Conservation (phyloP, 2,329 filamentous ascomycete species). For the Clarireedia hainanense region DNA sequence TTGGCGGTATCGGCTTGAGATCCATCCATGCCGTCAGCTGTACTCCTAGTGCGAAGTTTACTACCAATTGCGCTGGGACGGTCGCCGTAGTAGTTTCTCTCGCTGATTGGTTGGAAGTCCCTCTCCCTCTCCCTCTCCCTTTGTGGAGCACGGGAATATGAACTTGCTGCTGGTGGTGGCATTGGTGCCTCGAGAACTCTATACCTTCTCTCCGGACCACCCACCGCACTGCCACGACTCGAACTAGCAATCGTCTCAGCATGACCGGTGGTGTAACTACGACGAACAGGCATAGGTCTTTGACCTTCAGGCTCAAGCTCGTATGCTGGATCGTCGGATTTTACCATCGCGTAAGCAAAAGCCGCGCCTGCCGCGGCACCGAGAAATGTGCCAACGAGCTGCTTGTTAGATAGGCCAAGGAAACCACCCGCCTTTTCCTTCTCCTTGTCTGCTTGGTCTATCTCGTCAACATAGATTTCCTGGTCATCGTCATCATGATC, state of each 20-base stretch:
- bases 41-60: neutral
- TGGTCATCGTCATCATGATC: neutral
- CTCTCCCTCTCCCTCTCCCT: constrained; percentile 6
- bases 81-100: constrained; percentile 1
- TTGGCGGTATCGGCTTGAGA: neutral
- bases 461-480: constrained; percentile 9
- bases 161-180: neutral
- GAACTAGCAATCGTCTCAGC: constrained; percentile 4
- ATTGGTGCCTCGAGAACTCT: constrained; percentile 5
- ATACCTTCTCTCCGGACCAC: neutral
- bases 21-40: neutral
- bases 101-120: neutral
- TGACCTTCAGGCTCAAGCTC: neutral
- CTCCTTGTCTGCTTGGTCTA: constrained; percentile 9
- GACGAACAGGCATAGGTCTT: neutral
- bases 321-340: constrained; percentile 38
- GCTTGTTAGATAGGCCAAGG: constrained; percentile 46
- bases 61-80: neutral
- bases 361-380: constrained; percentile 73
- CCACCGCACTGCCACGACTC: neutral
- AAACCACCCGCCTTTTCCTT: neutral
- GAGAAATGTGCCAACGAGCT: constrained; percentile 66
- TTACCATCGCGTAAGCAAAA: constrained; percentile 66
- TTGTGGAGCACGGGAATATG: neutral
- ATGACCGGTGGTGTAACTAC: constrained; percentile 3